These are phyloP conservation scores for Coffea canephora DNA, from an alignment of 257 asterid species.

Conservation along the genomic window DNA sequence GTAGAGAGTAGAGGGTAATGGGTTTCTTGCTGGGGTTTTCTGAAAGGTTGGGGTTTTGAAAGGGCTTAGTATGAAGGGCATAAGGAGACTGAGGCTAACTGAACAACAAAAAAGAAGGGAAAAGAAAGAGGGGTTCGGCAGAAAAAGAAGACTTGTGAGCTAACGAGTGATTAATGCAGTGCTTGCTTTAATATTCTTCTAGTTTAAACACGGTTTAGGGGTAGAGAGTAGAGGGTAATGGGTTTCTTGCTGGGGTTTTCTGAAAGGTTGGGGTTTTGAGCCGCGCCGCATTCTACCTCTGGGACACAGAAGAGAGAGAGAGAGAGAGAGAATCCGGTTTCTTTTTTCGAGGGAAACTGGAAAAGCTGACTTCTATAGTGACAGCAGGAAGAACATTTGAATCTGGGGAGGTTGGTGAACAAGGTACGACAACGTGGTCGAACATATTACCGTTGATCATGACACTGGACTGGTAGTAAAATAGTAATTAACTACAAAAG, in stretches of 20 bases:
- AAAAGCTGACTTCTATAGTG: not conserved
- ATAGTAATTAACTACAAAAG: too few species aligned
- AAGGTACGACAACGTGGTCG: not conserved
- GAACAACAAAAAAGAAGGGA: not conserved
- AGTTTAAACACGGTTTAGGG: not conserved
- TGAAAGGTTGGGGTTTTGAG: too few species aligned
- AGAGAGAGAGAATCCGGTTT: not conserved
- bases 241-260: not conserved
- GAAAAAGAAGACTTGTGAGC: not conserved
- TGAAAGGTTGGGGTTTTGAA: too few species aligned
- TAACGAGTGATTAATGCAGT: not conserved
- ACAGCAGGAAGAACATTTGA: too few species aligned
- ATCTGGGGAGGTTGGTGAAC: too few species aligned
- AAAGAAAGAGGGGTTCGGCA: not conserved
- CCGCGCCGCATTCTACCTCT: too few species aligned
- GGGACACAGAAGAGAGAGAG: too few species aligned
- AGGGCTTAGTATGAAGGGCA: not conserved
- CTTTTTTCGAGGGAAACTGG: conserved; percentile 10
- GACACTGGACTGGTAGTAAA: too few species aligned
- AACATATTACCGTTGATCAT: not conserved
- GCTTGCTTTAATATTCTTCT: too few species aligned
- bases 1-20: not conserved
- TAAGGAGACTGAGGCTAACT: not conserved
- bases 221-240: not conserved
- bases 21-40: not conserved